Conservation (phyloP, 805 yeast genomes). For the Pichia sporocuriosa region DNA sequence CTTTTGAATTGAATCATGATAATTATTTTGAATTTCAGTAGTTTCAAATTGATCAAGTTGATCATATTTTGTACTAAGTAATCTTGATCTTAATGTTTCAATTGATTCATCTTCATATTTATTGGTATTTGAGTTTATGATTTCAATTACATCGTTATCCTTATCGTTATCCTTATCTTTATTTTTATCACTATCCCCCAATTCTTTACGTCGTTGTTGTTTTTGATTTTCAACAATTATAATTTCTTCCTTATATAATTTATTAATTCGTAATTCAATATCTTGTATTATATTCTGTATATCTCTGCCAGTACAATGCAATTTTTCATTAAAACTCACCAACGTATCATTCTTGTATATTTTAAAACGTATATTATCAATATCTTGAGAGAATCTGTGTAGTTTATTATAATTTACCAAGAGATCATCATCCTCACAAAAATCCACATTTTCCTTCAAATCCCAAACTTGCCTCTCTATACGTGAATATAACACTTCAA, state of each 20-base stretch:
- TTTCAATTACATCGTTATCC: neutral
- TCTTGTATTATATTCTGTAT: slow-evolving; percentile 16
- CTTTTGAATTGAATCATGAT: slow-evolving; percentile 29
- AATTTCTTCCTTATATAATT: neutral
- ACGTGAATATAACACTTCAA: neutral
- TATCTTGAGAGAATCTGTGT: slow-evolving; percentile 11
- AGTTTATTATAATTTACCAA: slow-evolving; percentile 3
- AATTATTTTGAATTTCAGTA: slow-evolving; percentile 22
- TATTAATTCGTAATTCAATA: slow-evolving; percentile 13
- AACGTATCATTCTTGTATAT: slow-evolving; percentile 4
- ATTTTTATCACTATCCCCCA: neutral
- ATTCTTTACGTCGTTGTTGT: neutral
- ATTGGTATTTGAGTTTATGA: neutral
- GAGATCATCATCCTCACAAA: neutral
- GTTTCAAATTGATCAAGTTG: slow-evolving; percentile 24
- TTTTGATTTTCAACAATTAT: slow-evolving; percentile 1
- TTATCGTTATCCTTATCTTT: neutral
- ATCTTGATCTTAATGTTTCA: slow-evolving; percentile 23
- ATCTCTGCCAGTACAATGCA: slow-evolving; percentile 12
- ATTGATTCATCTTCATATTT: slow-evolving; percentile 20
- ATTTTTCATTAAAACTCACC: slow-evolving; percentile 5
- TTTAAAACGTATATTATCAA: slow-evolving; percentile 15
- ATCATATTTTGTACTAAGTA: slow-evolving; percentile 21
- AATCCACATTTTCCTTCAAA: neutral
- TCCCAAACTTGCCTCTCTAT: neutral